phyloP scores from a whole-genome alignment of 345 rosid genomes.

The Salix koriyanagi region DNA sequence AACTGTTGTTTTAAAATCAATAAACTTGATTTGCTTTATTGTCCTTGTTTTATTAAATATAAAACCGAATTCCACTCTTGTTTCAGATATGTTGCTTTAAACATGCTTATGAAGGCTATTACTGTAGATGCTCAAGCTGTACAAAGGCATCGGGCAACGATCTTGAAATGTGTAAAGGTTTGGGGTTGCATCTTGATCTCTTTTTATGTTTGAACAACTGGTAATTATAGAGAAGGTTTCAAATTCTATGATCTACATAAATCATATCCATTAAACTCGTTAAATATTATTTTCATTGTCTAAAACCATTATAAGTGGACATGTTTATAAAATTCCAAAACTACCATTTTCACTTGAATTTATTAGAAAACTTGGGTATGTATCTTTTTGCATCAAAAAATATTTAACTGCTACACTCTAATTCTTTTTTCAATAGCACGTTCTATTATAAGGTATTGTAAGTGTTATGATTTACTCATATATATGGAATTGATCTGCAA shows the following conservation, averaged over 20 bases:
- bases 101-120: conserved; percentile 95
- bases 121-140: conserved; percentile 89
- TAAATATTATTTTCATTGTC: background rate
- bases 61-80: conserved; percentile 13
- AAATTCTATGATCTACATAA: background rate
- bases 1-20: background rate
- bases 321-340: background rate
- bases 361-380: background rate
- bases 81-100: conserved; percentile 88
- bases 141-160: conserved; percentile 91
- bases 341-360: background rate
- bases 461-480: background rate
- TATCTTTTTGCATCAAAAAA: background rate
- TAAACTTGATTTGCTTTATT: background rate
- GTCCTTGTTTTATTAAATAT: background rate
- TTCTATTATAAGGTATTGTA: background rate
- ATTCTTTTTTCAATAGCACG: background rate
- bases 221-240: background rate
- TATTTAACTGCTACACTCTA: background rate
- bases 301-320: background rate
- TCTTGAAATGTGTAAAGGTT: conserved; percentile 99
- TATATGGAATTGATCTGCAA: background rate
- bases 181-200: background rate
- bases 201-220: background rate
- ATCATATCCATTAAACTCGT: background rate